Evolutionary conservation across 108 stramenopile species (phyloP).

Genomic region (Nitzschia sp.): DNA sequence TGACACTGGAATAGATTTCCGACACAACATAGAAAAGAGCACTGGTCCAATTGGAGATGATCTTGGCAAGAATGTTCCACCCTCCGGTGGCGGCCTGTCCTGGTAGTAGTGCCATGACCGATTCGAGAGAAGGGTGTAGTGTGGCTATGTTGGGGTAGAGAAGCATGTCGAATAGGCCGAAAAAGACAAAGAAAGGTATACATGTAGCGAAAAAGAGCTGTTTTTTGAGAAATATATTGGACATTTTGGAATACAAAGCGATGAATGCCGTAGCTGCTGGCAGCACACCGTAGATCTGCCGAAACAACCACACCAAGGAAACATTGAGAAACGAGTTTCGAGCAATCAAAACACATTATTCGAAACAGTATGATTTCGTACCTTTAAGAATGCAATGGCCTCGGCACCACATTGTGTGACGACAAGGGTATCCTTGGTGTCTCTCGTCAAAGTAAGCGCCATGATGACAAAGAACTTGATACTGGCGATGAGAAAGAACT

Average conservation of each 20-base stretch:
- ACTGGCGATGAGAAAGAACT: slow-evolving; percentile 85
- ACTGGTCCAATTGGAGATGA: slow-evolving; percentile 89
- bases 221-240: slow-evolving; percentile 74
- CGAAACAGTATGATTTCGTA: slow-evolving; percentile 17
- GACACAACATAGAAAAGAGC: slow-evolving; percentile 91
- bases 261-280: slow-evolving; percentile 83
- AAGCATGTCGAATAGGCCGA: slow-evolving; percentile 77
- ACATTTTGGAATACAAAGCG: slow-evolving; percentile 87
- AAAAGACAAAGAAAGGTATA: slow-evolving; percentile 93
- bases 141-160: slow-evolving; percentile 80
- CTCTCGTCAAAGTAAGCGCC: slow-evolving; percentile 90
- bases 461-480: slow-evolving; percentile 97
- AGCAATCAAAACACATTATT: background rate
- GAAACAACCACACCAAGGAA: slow-evolving; percentile 14
- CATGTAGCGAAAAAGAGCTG: slow-evolving; percentile 88
- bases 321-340: slow-evolving; percentile 1
- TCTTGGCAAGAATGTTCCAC: slow-evolving; percentile 71
- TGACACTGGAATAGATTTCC: slow-evolving; percentile 92
- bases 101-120: slow-evolving; percentile 51
- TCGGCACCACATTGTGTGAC: slow-evolving; percentile 97
- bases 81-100: slow-evolving; percentile 51
- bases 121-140: slow-evolving; percentile 71
- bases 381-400: slow-evolving; percentile 92
- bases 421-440: slow-evolving; percentile 95
- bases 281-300: slow-evolving; percentile 86